phyloP scores from a whole-genome alignment of 2,329 filamentous ascomycete species.

The Phaeosphaeriaceae sp. region DNA sequence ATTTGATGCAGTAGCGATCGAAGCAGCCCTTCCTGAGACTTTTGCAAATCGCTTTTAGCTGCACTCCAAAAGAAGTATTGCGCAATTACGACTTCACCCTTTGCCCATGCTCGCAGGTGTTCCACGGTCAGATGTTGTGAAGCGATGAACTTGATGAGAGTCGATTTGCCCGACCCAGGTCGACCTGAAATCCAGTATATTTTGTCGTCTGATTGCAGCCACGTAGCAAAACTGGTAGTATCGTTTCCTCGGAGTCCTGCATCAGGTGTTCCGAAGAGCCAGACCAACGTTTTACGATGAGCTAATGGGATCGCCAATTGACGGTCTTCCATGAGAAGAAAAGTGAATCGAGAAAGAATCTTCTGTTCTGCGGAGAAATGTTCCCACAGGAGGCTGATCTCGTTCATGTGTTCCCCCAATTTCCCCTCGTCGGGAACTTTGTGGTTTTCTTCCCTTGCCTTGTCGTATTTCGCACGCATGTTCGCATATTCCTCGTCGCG shows the following conservation, averaged over 20 bases:
- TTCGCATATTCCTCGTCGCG: neutral
- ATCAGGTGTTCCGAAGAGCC: neutral
- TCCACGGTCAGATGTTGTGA: neutral
- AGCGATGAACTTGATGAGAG: slow-evolving; percentile 45
- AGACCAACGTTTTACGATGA: neutral
- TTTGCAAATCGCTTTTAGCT: slow-evolving; percentile 1
- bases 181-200: slow-evolving; percentile 52
- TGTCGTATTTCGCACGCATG: neutral
- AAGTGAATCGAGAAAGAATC: neutral
- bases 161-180: slow-evolving; percentile 57
- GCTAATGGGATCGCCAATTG: neutral
- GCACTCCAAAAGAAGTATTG: slow-evolving; percentile 10
- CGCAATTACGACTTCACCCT: neutral
- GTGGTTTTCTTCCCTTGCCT: neutral
- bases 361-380: neutral
- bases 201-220: slow-evolving; percentile 11
- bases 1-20: slow-evolving; percentile 2
- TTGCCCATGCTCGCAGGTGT: neutral
- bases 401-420: neutral
- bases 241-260: neutral
- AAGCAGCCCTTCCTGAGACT: slow-evolving; percentile 1
- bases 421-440: neutral
- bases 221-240: slow-evolving; percentile 8
- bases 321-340: neutral
- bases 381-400: neutral